These are phyloP conservation scores for Linum trigynum DNA, from an alignment of 345 rosid species.

Conservation along the genomic window DNA sequence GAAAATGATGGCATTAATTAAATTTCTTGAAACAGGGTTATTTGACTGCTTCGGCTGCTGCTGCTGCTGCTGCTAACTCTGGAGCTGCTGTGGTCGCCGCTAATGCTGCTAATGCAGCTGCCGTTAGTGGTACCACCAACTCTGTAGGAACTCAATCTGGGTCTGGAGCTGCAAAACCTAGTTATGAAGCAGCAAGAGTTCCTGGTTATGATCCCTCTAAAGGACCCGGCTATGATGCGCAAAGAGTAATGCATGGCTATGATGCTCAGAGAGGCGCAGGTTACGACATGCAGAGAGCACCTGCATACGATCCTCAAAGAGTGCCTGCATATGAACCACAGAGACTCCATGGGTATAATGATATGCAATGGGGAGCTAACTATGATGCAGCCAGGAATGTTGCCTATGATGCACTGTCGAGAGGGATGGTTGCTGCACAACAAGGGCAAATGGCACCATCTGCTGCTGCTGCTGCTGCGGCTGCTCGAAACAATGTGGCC, in stretches of 20 bases:
- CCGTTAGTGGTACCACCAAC: conserved; percentile 25
- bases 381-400: conserved; percentile 9
- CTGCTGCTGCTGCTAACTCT: conserved; percentile 18
- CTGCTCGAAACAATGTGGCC: conserved; percentile 22
- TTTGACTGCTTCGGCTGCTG: conserved; percentile 25
- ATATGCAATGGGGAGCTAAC: conserved; percentile 23
- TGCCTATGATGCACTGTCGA: conserved; percentile 34
- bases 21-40: conserved; percentile 34
- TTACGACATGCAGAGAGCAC: conserved; percentile 29
- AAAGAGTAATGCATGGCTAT: conserved; percentile 19
- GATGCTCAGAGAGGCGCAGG: conserved; percentile 10
- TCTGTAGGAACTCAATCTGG: conserved; percentile 54
- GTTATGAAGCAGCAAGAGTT: conserved; percentile 23
- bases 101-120: conserved; percentile 24
- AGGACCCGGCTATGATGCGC: conserved; percentile 17
- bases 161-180: conserved; percentile 34
- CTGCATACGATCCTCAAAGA: conserved; percentile 21
- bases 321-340: conserved; percentile 24
- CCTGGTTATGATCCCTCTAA: conserved; percentile 26
- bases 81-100: conserved; percentile 16
- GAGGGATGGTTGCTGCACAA: conserved; percentile 24
- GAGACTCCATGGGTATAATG: conserved; percentile 21
- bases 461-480: conserved; percentile 4
- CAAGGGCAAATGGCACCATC: conserved; percentile 29
- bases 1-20: conserved; percentile 11